Evolutionary conservation across 345 rosid species (phyloP).

Genomic region (Geranium brycei): DNA sequence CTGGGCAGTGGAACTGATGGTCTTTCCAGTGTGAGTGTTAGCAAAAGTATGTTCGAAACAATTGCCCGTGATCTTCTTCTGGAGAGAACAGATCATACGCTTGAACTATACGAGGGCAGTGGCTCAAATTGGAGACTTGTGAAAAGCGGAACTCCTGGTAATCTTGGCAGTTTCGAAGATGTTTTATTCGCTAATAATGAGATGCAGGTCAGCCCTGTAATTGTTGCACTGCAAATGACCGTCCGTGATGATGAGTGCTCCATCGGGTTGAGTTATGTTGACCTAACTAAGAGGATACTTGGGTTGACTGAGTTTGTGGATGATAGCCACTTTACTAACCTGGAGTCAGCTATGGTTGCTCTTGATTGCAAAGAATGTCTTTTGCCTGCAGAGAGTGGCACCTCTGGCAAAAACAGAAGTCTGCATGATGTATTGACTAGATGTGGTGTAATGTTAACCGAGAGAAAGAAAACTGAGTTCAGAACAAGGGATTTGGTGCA

Average conservation of each 20-base stretch:
- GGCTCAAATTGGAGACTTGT: constrained; percentile 86
- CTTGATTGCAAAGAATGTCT: constrained; percentile 94
- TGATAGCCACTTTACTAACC: constrained; percentile 82
- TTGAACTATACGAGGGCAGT: constrained; percentile 80
- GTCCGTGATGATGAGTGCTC: constrained; percentile 57
- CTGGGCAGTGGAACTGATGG: constrained; percentile 57
- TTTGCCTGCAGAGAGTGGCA: constrained; percentile 60
- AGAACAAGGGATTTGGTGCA: constrained; percentile 79
- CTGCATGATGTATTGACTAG: constrained; percentile 52
- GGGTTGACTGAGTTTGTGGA: constrained; percentile 91
- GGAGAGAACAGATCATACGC: constrained; percentile 81
- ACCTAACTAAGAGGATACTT: constrained; percentile 58
- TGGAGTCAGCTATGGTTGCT: constrained; percentile 85
- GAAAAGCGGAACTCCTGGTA: constrained; percentile 84
- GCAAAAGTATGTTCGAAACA: constrained; percentile 79
- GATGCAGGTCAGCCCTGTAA: constrained; percentile 84
- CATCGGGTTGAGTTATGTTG: constrained; percentile 75
- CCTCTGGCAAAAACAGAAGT: constrained; percentile 40
- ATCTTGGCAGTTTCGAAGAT: constrained; percentile 91
- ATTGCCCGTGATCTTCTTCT: constrained; percentile 73
- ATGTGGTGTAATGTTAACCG: constrained; percentile 79
- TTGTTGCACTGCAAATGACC: constrained; percentile 53
- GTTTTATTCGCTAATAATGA: constrained; percentile 85
- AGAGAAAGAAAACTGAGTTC: constrained; percentile 77
- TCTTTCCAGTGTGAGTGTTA: constrained; percentile 76